A percentile compares a stretch with the other conserved stretches of the same genome.
Conservation (phyloP, 805 yeast species). For the Maudiozyma barnettii region DNA sequence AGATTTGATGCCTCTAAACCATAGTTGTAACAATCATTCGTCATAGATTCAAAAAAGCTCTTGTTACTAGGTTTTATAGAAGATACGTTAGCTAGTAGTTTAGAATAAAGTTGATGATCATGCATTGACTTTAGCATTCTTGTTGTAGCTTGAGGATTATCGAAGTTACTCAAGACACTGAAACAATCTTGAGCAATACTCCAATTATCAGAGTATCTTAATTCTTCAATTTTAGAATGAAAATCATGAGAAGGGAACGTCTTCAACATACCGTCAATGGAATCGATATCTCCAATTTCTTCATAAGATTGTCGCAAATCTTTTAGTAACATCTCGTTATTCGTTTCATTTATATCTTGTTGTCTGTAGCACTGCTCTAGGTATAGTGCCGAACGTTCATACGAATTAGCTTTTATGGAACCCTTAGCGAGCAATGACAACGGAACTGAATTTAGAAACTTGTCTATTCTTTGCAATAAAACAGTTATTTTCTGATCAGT, state of each 20-base stretch:
- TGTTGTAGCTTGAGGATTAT: constrained; percentile 34
- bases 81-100: constrained; percentile 45
- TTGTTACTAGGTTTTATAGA: constrained; percentile 35
- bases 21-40: constrained; percentile 46
- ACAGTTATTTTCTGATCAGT: constrained; percentile 15
- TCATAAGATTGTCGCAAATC: constrained; percentile 72
- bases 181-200: constrained; percentile 78
- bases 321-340: constrained; percentile 28
- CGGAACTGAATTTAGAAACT: constrained; percentile 49
- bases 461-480: constrained; percentile 32
- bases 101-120: constrained; percentile 67
- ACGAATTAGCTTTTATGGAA: constrained; percentile 75
- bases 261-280: constrained; percentile 76
- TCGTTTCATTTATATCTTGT: constrained; percentile 9
- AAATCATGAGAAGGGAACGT: constrained; percentile 59
- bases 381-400: constrained; percentile 78
- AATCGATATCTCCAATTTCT: constrained; percentile 79
- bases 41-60: constrained; percentile 19
- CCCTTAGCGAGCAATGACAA: constrained; percentile 63
- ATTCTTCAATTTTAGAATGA: constrained; percentile 67
- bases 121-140: constrained; percentile 61
- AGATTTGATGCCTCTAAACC: constrained; percentile 72
- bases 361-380: constrained; percentile 64
- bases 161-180: constrained; percentile 46
- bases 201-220: constrained; percentile 84